A percentile compares a stretch with the other conserved stretches of the same genome.
These are phyloP conservation scores for Petasospora rhodanensis DNA, from an alignment of 1,139 yeast genomes.

Conservation along the genomic window DNA sequence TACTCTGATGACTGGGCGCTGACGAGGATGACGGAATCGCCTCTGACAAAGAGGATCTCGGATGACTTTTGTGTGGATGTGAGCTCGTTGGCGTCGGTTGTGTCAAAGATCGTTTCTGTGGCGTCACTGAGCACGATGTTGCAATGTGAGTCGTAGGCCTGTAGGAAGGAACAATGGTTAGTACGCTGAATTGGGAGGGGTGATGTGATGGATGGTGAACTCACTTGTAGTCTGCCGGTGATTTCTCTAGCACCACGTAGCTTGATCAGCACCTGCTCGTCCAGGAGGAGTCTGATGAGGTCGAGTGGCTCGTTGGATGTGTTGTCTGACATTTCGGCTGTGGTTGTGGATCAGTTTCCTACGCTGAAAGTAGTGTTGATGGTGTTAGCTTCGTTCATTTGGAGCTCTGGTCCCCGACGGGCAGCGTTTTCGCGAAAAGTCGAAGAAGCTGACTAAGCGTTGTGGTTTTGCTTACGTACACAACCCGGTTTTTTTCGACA, in stretches of 20 bases:
- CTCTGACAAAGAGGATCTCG: conserved; percentile 93
- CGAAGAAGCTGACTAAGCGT: too few relatives aligned
- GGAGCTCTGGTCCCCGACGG: too few relatives aligned
- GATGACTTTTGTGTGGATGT: conserved; percentile 49
- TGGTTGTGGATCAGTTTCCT: background rate
- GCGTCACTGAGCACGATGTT: conserved; percentile 95
- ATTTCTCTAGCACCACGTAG: conserved; percentile 95
- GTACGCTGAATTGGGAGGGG: conserved; percentile 15
- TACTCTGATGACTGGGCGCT: conserved; percentile 40
- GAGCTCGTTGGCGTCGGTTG: conserved; percentile 34
- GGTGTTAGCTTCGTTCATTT: too few relatives aligned
- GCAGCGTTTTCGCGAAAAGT: too few relatives aligned
- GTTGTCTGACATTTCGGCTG: conserved; percentile 11
- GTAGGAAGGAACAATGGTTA: too few relatives aligned
- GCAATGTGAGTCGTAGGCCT: conserved; percentile 93
- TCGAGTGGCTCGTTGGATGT: conserved; percentile 68
- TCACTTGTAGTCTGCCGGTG: conserved; percentile 76
- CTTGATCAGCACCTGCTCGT: conserved; percentile 83
- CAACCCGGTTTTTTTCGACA: too few relatives aligned
- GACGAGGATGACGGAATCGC: conserved; percentile 86
- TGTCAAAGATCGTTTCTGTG: conserved; percentile 67
- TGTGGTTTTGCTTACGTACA: too few relatives aligned
- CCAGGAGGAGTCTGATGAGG: conserved; percentile 78
- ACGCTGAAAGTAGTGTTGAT: background rate
- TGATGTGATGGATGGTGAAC: conserved; percentile 17